Evolutionary conservation across 1,284 basidiomycete genomes (phyloP).

Genomic region (Trametes hirsuta): DNA sequence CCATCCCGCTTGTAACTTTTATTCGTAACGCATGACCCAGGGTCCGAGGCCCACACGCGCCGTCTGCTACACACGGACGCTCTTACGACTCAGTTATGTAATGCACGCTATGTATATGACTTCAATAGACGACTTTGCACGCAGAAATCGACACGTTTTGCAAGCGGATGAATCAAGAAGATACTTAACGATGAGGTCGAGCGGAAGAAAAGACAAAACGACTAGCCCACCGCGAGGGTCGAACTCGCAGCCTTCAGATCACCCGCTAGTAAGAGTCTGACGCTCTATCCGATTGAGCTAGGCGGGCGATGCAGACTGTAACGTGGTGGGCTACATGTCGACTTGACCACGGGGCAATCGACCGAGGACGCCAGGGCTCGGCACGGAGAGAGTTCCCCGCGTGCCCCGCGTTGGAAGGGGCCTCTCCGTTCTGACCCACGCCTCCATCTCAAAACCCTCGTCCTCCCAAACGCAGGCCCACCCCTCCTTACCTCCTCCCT

Average conservation of each 20-base stretch:
- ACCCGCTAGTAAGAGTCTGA: conserved; percentile 59
- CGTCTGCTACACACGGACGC: conserved; percentile 13
- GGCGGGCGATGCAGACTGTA: conserved; percentile 50
- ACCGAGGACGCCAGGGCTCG: neutral
- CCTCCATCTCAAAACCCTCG: conserved; percentile 12
- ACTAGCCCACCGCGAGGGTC: conserved; percentile 88
- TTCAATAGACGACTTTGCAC: conserved; percentile 7
- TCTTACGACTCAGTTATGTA: conserved; percentile 21
- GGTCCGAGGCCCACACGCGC: conserved; percentile 2
- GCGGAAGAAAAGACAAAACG: neutral
- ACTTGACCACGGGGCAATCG: too few species aligned
- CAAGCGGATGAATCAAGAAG: too few species aligned
- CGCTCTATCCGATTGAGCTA: conserved; percentile 90
- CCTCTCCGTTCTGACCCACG: neutral
- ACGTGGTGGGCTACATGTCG: too few species aligned
- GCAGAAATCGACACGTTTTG: neutral
- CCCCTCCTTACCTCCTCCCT: conserved; percentile 5
- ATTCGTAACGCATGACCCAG: conserved; percentile 14
- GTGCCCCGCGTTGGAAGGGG: neutral
- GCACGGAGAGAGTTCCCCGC: conserved; percentile 11
- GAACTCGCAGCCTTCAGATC: conserved; percentile 89
- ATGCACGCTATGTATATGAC: conserved; percentile 19
- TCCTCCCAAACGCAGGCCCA: neutral
- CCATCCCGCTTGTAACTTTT: conserved; percentile 6
- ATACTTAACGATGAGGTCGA: too few species aligned